Evolutionary conservation across 2,329 filamentous ascomycete genomes (phyloP), one percentile per base, ranked within the genome.

Genomic region (Fusarium pseudocircinatum): DNA sequence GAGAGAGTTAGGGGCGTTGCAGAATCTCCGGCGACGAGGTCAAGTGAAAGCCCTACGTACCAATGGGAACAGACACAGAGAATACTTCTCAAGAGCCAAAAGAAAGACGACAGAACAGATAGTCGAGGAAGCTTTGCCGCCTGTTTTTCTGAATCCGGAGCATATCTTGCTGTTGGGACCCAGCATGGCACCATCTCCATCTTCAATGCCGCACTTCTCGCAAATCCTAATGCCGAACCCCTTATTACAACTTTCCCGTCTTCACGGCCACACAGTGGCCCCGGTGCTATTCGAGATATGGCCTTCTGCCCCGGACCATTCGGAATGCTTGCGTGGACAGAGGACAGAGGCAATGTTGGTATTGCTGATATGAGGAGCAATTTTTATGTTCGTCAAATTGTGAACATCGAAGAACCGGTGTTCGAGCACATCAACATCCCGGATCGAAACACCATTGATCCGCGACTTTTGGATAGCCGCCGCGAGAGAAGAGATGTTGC

Each of bases 321-420:
- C 86, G 96, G 98, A 79, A 88, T 99, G 24, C 85, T 99, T 44
- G 93, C 97, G 12, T 98, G 96, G 95, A 94, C 95, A 14, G 96
- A 99, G 82, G 94, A 97, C 77, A 92, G 93, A 71, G 93, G 92
- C 7, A 87, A 91, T 63, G 86, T 95, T 22, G 94, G 93, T 42
- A 86, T 96, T 43, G 92, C 92, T 10, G 94, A 96, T 81, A 83
- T 94, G 56, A 88, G 93, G 36, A 88, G 86, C 74, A 89, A 91
- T 28, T 91, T 94, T 70, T 85, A 87, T 52, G 87, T 89, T 58
- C 90, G 91, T 50, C 94, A 96, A 79, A 87, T 93, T 37, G 85
- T 96, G 36, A 84, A 88, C 34, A 85, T 96, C 46, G 88, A 91
- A 73, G 86, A 89, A 59, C 86, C 88, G 32, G 86, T 86, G 7